These are phyloP conservation scores for Cudoniella acicularis DNA, from an alignment of 495 filamentous ascomycete species.

Conservation along the genomic window DNA sequence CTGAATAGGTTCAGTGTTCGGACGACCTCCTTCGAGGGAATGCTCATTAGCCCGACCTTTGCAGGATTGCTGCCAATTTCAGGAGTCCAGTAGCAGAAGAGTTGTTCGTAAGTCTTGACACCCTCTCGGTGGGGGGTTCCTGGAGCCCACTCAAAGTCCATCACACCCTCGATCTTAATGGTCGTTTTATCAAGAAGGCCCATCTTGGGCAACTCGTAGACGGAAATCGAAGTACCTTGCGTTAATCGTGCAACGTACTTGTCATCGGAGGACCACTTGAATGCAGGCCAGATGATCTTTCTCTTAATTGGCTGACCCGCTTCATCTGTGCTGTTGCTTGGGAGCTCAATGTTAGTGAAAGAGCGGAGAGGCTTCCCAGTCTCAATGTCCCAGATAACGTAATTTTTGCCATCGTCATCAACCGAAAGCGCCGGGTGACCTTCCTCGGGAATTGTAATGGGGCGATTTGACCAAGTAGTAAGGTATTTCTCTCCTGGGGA, in stretches of 20 bases:
- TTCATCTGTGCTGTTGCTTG: slow-evolving; percentile 51
- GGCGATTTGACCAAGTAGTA: slow-evolving; percentile 92
- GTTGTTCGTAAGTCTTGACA: slow-evolving; percentile 86
- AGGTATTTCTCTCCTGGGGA: slow-evolving; percentile 91
- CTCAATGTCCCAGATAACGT: slow-evolving; percentile 96
- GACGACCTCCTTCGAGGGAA: slow-evolving; percentile 89
- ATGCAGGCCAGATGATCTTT: slow-evolving; percentile 96
- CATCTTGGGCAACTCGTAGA: slow-evolving; percentile 94
- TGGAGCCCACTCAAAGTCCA: slow-evolving; percentile 97
- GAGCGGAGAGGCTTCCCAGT: slow-evolving; percentile 87
- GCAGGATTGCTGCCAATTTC: slow-evolving; percentile 98
- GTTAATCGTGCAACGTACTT: slow-evolving; percentile 93
- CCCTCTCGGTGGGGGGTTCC: slow-evolving; percentile 72
- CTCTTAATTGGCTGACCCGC: slow-evolving; percentile 69
- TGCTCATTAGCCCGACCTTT: slow-evolving; percentile 91
- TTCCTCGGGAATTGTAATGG: slow-evolving; percentile 83
- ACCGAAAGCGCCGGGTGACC: slow-evolving; percentile 74
- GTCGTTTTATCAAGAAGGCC: slow-evolving; percentile 80
- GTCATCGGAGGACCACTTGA: slow-evolving; percentile 98
- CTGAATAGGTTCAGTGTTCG: slow-evolving; percentile 96
- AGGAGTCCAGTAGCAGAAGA: slow-evolving; percentile 97
- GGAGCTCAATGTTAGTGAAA: slow-evolving; percentile 80
- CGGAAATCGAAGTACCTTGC: slow-evolving; percentile 81
- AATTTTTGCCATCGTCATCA: slow-evolving; percentile 98
- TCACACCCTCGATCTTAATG: slow-evolving; percentile 92